Percentiles rank a stretch among this genome's conserved stretches.
Evolutionary conservation across 192 early-diverging fungal species (phyloP).

Genomic region (Allomyces macrogynus): DNA sequence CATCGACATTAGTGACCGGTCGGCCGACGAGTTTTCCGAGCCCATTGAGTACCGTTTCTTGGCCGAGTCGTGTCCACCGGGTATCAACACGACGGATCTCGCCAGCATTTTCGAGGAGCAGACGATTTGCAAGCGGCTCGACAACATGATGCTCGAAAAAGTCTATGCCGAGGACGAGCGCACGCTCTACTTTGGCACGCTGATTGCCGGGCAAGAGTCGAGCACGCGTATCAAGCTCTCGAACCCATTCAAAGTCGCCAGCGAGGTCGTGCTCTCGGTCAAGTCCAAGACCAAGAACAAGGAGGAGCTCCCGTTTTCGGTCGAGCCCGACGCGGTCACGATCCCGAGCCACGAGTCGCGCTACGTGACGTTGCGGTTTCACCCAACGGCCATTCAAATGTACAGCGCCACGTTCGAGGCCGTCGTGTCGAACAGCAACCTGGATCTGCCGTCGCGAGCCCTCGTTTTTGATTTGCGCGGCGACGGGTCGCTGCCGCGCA

Average conservation of each 20-base stretch:
- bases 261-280: constrained; percentile 26
- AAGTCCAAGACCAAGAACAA: constrained; percentile 21
- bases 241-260: constrained; percentile 38
- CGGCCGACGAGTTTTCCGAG: constrained; percentile 19
- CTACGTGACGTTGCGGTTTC: constrained; percentile 30
- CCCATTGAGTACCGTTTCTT: constrained; percentile 28
- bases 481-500: constrained; percentile 34
- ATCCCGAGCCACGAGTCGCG: constrained; percentile 36
- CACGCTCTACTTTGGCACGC: constrained; percentile 35
- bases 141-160: constrained; percentile 17
- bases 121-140: constrained; percentile 31
- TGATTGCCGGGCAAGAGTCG: constrained; percentile 29
- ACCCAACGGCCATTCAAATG: constrained; percentile 34
- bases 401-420: constrained; percentile 41
- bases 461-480: constrained; percentile 33
- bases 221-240: constrained; percentile 35
- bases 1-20: constrained; percentile 34
- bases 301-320: constrained; percentile 35
- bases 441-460: constrained; percentile 20
- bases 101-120: constrained; percentile 41
- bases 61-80: constrained; percentile 36
- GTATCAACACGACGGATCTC: constrained; percentile 35
- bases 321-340: constrained; percentile 30
- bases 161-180: constrained; percentile 44
- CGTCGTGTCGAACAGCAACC: constrained; percentile 26